Evolutionary conservation across 2,329 filamentous ascomycete species (phyloP).

Genomic region (Bipolaris bicolor): DNA sequence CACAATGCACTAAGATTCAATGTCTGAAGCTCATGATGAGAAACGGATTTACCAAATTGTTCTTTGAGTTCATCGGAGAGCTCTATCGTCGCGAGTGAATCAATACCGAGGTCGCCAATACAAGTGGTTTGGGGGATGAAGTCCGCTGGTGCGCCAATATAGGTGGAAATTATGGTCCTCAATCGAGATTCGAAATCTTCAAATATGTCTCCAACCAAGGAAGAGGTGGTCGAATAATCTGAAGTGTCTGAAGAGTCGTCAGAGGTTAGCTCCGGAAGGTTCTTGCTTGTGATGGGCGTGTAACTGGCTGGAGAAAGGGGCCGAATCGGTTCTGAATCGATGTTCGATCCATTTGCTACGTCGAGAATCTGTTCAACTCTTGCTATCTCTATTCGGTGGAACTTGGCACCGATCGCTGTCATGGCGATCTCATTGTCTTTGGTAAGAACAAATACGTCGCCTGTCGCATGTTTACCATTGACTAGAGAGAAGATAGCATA

Average conservation of each 20-base stretch:
- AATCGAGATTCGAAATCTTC: conserved; percentile 14
- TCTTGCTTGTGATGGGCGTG: not conserved
- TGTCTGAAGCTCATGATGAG: conserved; percentile 7
- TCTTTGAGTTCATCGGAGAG: conserved; percentile 17
- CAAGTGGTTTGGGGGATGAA: conserved; percentile 7
- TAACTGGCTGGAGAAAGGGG: not conserved
- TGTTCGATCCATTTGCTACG: conserved; percentile 8
- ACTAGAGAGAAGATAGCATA: conserved; percentile 13
- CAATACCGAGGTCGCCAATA: conserved; percentile 25
- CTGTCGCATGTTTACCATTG: conserved; percentile 11
- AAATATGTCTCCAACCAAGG: not conserved
- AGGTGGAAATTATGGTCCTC: conserved; percentile 15
- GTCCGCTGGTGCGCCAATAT: conserved; percentile 17
- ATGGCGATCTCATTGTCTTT: conserved; percentile 11
- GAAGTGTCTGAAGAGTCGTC: conserved; percentile 6
- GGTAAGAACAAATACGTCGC: conserved; percentile 21
- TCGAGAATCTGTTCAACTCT: conserved; percentile 17
- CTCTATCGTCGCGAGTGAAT: conserved; percentile 24
- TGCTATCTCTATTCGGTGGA: conserved; percentile 19
- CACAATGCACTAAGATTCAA: conserved; percentile 7
- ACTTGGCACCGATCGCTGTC: conserved; percentile 18
- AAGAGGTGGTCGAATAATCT: conserved; percentile 6
- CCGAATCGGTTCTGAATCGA: not conserved
- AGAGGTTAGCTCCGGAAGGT: not conserved
- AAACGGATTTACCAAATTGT: conserved; percentile 1